Percentiles rank a stretch among this genome's conserved stretches.
These are phyloP conservation scores for Huiozyma naganishii DNA, from an alignment of 805 yeast genomes.

Conservation along the genomic window DNA sequence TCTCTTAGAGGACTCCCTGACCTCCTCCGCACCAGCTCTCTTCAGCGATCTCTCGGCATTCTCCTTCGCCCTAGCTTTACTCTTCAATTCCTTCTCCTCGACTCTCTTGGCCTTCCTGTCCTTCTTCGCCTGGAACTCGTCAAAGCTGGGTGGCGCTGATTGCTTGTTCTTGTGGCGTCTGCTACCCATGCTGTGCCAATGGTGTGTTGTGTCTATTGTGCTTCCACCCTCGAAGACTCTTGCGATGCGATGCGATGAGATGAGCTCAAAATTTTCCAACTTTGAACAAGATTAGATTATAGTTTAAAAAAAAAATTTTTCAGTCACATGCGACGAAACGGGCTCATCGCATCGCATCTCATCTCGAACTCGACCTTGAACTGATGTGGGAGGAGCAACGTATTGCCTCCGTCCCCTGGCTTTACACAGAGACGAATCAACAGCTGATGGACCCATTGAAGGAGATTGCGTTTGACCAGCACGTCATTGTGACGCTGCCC, in stretches of 20 bases:
- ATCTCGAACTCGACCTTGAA: too few species aligned
- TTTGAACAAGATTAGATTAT: neutral
- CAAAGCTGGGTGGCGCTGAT: constrained; percentile 81
- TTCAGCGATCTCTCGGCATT: constrained; percentile 13
- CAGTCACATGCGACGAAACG: constrained; percentile 1
- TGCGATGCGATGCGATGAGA: constrained; percentile 12
- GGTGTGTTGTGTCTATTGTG: neutral
- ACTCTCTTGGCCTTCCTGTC: constrained; percentile 29
- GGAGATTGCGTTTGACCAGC: constrained; percentile 21
- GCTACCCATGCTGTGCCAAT: constrained; percentile 51
- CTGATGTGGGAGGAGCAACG: too few species aligned
- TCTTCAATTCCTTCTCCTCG: constrained; percentile 18
- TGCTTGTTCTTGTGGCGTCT: constrained; percentile 89
- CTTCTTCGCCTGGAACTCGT: constrained; percentile 59
- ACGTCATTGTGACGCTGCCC: constrained; percentile 63
- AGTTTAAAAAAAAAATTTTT: constrained; percentile 1
- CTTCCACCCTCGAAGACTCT: neutral
- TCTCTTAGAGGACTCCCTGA: constrained; percentile 10
- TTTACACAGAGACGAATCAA: neutral
- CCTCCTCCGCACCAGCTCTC: constrained; percentile 3
- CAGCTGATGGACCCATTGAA: constrained; percentile 18
- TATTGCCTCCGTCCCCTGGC: neutral
- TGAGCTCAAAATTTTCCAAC: constrained; percentile 6
- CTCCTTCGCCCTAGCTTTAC: constrained; percentile 22
- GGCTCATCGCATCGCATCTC: too few species aligned